Percentiles rank a stretch among this genome's conserved stretches.
Conservation (phyloP, 331 rosid genomes). For the Rhamnella rubrinervis region DNA sequence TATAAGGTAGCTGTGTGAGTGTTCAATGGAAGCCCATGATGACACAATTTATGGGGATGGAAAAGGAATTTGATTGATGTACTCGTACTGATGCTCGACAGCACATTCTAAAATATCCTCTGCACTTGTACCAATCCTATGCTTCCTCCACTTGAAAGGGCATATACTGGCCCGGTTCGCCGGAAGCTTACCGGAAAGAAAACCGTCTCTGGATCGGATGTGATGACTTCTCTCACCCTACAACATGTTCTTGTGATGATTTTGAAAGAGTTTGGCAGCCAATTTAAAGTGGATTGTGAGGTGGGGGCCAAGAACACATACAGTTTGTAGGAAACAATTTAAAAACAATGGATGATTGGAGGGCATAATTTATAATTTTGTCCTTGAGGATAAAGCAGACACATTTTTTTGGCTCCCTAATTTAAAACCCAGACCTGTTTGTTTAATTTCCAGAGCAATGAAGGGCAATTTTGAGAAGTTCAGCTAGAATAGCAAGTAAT, state of each 20-base stretch:
- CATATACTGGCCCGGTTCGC: conserved; percentile 35
- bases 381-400: no score
- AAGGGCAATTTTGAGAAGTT: conserved; percentile 27
- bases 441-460: neutral
- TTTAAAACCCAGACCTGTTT: neutral
- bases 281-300: conserved; percentile 47
- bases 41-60: conserved; percentile 56
- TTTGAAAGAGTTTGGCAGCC: conserved; percentile 43
- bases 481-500: conserved; percentile 12
- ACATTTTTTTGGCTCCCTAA: no score
- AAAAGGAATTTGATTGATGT: conserved; percentile 44
- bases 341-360: no score
- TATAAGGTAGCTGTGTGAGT: conserved; percentile 35
- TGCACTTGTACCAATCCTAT: conserved; percentile 50
- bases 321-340: no score
- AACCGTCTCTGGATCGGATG: conserved; percentile 37
- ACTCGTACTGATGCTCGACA: conserved; percentile 67
- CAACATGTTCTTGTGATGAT: conserved; percentile 43
- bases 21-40: conserved; percentile 47
- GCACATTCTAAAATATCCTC: conserved; percentile 98
- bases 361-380: no score
- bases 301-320: conserved; percentile 26
- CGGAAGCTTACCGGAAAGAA: conserved; percentile 43
- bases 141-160: conserved; percentile 70
- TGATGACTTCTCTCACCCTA: conserved; percentile 48